Conservation (phyloP, 2,329 filamentous ascomycete species). For the Fusarium caatingaense region DNA sequence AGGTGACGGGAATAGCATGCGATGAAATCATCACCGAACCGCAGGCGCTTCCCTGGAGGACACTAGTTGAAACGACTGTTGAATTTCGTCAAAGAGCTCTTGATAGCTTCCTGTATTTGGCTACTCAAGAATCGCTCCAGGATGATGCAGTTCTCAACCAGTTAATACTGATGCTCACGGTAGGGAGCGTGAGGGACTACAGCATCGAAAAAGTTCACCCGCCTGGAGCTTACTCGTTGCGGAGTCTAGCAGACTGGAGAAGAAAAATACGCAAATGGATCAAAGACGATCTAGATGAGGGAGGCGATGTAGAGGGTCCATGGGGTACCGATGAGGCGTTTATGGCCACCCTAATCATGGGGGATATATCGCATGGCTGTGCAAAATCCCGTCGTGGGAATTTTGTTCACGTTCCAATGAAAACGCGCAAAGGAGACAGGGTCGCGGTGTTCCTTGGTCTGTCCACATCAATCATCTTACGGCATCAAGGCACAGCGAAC, state of each 20-base stretch:
- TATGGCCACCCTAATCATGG: accelerated
- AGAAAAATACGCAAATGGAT: background rate
- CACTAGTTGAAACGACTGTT: background rate
- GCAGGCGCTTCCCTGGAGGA: background rate
- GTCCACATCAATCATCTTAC: background rate
- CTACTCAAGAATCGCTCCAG: accelerated
- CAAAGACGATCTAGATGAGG: accelerated
- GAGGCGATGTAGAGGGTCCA: accelerated
- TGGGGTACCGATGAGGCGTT: background rate
- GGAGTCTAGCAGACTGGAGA: background rate
- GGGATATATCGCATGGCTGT: background rate
- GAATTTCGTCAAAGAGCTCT: background rate
- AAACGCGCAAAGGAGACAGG: background rate
- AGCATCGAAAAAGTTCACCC: accelerated
- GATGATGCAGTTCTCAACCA: background rate
- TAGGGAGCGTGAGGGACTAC: background rate
- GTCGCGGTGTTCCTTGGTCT: background rate
- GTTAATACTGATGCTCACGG: background rate
- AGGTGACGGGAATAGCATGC: background rate
- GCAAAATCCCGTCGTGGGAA: background rate
- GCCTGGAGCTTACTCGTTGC: background rate
- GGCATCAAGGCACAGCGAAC: background rate
- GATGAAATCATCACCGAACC: background rate
- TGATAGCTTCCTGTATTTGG: background rate
- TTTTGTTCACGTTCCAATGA: background rate